A percentile compares a stretch with the other conserved stretches of the same genome.
Conservation (phyloP, 805 yeast genomes). For the Zygotorulaspora chibaensis region DNA sequence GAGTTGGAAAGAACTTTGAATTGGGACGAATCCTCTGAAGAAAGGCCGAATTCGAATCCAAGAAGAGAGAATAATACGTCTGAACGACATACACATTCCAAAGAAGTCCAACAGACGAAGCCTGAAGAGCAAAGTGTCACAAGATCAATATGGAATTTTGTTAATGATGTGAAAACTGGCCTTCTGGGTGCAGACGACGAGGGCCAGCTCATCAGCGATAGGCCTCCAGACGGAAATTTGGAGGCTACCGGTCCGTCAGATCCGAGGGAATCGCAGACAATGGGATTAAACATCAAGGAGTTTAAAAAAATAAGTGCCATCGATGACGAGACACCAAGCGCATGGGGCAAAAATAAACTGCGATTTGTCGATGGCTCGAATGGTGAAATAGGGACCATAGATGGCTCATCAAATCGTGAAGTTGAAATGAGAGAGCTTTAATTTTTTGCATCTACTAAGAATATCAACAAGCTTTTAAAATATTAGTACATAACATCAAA, state of each 20-base stretch:
- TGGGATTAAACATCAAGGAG: constrained; percentile 3
- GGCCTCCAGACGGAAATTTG: background rate
- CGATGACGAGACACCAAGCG: background rate
- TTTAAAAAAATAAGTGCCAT: constrained; percentile 5
- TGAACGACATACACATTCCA: background rate
- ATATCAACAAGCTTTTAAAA: background rate
- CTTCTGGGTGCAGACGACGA: constrained; percentile 37
- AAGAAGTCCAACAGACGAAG: background rate
- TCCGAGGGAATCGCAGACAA: background rate
- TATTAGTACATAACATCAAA: background rate
- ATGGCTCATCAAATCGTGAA: background rate
- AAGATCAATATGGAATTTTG: constrained; percentile 47
- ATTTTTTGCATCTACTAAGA: background rate
- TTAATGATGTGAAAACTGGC: constrained; percentile 45
- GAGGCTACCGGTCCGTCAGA: background rate
- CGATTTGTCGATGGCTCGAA: constrained; percentile 10
- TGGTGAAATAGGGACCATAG: constrained; percentile 1
- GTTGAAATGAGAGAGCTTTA: constrained; percentile 8
- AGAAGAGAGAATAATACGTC: constrained; percentile 11
- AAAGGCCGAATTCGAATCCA: constrained; percentile 10
- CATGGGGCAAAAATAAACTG: constrained; percentile 8
- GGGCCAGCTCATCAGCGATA: constrained; percentile 5
- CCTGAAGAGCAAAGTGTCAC: constrained; percentile 32
- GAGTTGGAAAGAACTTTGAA: constrained; percentile 55
- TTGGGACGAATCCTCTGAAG: constrained; percentile 23